Percentiles rank a stretch among this genome's conserved stretches.
Conservation (phyloP, 805 yeast species). For the Suhomyces sp. region DNA sequence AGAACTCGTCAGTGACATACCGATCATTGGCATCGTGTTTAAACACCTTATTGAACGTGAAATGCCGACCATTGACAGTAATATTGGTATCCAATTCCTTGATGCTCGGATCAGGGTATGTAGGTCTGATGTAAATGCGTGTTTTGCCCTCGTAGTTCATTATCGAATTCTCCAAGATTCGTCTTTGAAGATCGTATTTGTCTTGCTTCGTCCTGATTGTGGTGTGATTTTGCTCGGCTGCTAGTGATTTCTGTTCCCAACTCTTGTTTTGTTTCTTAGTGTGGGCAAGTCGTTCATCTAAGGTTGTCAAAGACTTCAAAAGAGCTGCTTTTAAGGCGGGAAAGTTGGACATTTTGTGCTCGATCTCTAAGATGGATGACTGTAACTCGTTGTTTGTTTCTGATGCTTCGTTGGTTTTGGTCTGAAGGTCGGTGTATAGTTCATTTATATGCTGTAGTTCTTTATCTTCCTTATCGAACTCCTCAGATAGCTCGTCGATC, state of each 20-base stretch:
- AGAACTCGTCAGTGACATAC: slow-evolving; percentile 19
- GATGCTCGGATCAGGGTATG: background rate
- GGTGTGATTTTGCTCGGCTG: background rate
- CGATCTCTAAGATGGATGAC: slow-evolving; percentile 10
- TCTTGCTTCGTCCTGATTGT: slow-evolving; percentile 22
- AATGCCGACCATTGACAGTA: background rate
- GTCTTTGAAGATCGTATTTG: slow-evolving; percentile 36
- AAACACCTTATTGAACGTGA: slow-evolving; percentile 19
- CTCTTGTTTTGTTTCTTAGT: slow-evolving; percentile 16
- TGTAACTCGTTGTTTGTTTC: slow-evolving; percentile 6
- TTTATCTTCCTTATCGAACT: slow-evolving; percentile 21
- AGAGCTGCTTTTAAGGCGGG: slow-evolving; percentile 15
- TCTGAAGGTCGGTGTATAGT: slow-evolving; percentile 6
- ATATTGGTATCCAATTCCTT: slow-evolving; percentile 2
- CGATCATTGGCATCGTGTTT: background rate
- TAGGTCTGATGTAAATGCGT: slow-evolving; percentile 21
- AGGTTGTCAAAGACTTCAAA: slow-evolving; percentile 15
- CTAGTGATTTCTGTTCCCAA: slow-evolving; percentile 12
- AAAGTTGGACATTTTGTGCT: slow-evolving; percentile 18
- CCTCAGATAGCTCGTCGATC: slow-evolving; percentile 23
- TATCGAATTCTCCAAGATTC: slow-evolving; percentile 50
- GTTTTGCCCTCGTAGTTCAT: slow-evolving; percentile 27
- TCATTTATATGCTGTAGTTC: slow-evolving; percentile 16
- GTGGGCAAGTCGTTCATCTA: slow-evolving; percentile 17
- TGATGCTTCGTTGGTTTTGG: slow-evolving; percentile 3